phyloP scores from a whole-genome alignment of 1,284 basidiomycete species.

The Malassezia furfur region DNA sequence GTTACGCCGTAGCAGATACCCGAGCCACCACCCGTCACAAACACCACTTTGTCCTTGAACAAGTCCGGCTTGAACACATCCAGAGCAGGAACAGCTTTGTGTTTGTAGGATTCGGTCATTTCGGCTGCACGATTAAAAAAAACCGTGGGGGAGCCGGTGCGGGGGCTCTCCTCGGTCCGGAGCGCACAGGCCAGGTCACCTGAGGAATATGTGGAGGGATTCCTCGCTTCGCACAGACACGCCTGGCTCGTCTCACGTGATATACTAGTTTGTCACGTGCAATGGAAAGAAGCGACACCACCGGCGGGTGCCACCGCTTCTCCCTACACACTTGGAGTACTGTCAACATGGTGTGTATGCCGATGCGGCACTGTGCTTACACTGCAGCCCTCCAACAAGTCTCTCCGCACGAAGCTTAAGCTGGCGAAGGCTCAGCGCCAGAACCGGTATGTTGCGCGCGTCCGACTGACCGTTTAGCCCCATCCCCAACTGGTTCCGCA shows the following conservation, averaged over 20 bases:
- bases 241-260: conserved; percentile 9
- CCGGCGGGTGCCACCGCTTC: not conserved
- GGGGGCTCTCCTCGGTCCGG: too few species aligned
- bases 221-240: too few species aligned
- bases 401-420: conserved; percentile 89
- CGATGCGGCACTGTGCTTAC: conserved; percentile 2
- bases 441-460: conserved; percentile 62
- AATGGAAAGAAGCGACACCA: not conserved
- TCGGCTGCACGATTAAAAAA: not conserved
- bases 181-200: too few species aligned
- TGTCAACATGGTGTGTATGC: not conserved
- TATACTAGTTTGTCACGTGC: not conserved
- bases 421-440: conserved; percentile 90
- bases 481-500: conserved; percentile 95
- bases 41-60: conserved; percentile 84
- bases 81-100: conserved; percentile 14
- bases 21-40: conserved; percentile 60
- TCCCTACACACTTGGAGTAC: not conserved
- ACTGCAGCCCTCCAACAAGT: conserved; percentile 84
- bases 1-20: conserved; percentile 88
- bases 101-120: conserved; percentile 7
- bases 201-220: too few species aligned
- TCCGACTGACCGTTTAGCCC: conserved; percentile 54
- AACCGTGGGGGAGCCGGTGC: too few species aligned
- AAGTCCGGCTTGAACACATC: conserved; percentile 62